These are phyloP conservation scores for Xylariomycetidae sp. DNA, from an alignment of 2,329 filamentous ascomycete genomes.

Conservation along the genomic window DNA sequence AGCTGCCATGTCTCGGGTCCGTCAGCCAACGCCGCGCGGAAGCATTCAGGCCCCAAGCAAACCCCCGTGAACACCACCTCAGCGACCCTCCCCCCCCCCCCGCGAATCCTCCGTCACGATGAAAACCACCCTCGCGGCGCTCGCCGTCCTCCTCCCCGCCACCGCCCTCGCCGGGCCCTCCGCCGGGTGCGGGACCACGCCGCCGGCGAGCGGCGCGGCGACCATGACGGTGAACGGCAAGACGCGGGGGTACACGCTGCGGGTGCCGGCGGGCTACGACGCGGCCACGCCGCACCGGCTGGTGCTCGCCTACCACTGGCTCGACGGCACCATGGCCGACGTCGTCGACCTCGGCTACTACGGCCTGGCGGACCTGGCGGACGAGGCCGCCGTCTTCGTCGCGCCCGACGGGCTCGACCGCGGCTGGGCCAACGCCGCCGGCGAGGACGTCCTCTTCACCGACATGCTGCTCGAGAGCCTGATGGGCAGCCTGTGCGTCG, in stretches of 20 bases:
- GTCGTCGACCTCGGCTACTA: conserved; percentile 33
- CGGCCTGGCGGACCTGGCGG: conserved; percentile 30
- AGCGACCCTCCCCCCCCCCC: too few relatives aligned
- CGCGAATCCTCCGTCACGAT: too few relatives aligned
- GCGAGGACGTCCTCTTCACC: conserved; percentile 35
- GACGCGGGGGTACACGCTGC: conserved; percentile 32
- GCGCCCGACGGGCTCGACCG: conserved; percentile 34
- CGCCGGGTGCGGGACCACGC: conserved; percentile 30
- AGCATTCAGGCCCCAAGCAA: too few relatives aligned
- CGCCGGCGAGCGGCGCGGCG: conserved; percentile 24
- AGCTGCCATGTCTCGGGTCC: too few relatives aligned
- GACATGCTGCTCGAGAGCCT: conserved; percentile 31
- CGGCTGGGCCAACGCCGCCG: conserved; percentile 37
- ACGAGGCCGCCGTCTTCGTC: conserved; percentile 36
- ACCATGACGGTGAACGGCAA: conserved; percentile 31
- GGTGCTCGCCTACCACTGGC: conserved; percentile 37
- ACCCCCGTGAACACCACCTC: too few relatives aligned
- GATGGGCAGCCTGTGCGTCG: conserved; percentile 35
- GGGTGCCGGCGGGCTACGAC: conserved; percentile 34
- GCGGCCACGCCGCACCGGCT: conserved; percentile 31
- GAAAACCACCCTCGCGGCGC: neutral
- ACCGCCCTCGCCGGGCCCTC: neutral
- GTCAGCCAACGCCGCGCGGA: too few relatives aligned
- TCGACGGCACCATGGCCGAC: conserved; percentile 31
- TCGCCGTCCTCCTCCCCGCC: neutral